Conservation (phyloP, 345 rosid species). For the Lepidium africanum region DNA sequence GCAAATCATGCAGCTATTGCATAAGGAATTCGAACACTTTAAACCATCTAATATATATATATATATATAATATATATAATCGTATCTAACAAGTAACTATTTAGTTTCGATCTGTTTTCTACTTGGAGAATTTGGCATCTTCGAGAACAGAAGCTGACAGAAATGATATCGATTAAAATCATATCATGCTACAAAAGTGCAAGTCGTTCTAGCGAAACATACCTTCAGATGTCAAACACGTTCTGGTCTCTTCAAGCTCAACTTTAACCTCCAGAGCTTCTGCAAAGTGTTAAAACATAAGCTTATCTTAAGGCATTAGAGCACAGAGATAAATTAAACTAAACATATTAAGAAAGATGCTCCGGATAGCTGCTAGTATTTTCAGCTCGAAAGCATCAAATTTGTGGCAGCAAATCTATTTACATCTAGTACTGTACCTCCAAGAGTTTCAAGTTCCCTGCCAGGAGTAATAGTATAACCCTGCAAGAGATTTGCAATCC, state of each 20-base stretch:
- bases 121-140: background rate
- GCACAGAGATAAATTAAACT: background rate
- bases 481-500: constrained; percentile 66
- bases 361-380: background rate
- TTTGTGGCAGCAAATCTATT: background rate
- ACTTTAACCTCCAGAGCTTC: constrained; percentile 66
- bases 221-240: constrained; percentile 58
- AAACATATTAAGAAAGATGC: constrained; percentile 4
- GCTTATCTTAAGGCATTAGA: constrained; percentile 7
- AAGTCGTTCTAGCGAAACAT: constrained; percentile 14
- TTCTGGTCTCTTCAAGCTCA: constrained; percentile 40
- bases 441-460: constrained; percentile 70
- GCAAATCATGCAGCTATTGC: constrained; percentile 13
- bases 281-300: constrained; percentile 32
- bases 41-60: background rate
- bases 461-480: constrained; percentile 64
- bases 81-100: background rate
- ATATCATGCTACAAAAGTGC: constrained; percentile 15
- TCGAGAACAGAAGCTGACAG: constrained; percentile 5
- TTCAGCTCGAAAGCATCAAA: background rate
- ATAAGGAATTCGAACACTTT: background rate
- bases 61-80: background rate
- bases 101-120: background rate
- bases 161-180: background rate
- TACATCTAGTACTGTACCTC: constrained; percentile 46